phyloP scores from a whole-genome alignment of 2,329 filamentous ascomycete genomes.

The Gaeumannomyces tritici region DNA sequence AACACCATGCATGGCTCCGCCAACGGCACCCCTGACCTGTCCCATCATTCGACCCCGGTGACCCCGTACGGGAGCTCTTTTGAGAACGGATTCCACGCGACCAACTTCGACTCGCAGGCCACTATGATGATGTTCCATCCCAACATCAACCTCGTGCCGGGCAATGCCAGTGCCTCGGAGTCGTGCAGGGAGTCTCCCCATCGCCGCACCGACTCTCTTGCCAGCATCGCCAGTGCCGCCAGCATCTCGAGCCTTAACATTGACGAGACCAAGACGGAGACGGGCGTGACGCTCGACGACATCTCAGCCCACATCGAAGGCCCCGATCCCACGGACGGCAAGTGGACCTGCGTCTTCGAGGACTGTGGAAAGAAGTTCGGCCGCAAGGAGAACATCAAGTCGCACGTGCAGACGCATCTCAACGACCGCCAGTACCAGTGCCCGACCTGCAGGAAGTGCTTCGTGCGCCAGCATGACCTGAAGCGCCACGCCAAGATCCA shows the following conservation, averaged over 20 bases:
- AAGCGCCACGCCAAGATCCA: constrained; percentile 98
- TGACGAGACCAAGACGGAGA: constrained; percentile 60
- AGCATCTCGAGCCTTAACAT: constrained; percentile 55
- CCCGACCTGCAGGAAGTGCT: constrained; percentile 87
- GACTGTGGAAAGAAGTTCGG: constrained; percentile 85
- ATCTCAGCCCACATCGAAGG: constrained; percentile 66
- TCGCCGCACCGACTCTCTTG: constrained; percentile 49
- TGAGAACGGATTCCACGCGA: constrained; percentile 26
- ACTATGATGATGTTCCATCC: constrained; percentile 9
- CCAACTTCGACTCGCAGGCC: constrained; percentile 13
- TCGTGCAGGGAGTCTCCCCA: constrained; percentile 28
- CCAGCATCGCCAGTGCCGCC: constrained; percentile 46
- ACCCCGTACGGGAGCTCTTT: constrained; percentile 32
- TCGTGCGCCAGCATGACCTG: constrained; percentile 92
- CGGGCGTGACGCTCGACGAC: constrained; percentile 80
- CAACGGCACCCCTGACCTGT: constrained; percentile 32
- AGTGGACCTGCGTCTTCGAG: constrained; percentile 65
- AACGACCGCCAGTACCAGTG: constrained; percentile 94
- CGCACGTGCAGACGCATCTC: constrained; percentile 94
- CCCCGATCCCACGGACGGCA: constrained; percentile 62
- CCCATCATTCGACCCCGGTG: constrained; percentile 43
- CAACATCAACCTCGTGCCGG: constrained; percentile 7
- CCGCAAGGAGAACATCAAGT: constrained; percentile 98
- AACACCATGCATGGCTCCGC: constrained; percentile 15
- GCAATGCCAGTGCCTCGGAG: neutral